Conservation (phyloP, 2,329 filamentous ascomycete genomes). For the Sporothrix inflata region DNA sequence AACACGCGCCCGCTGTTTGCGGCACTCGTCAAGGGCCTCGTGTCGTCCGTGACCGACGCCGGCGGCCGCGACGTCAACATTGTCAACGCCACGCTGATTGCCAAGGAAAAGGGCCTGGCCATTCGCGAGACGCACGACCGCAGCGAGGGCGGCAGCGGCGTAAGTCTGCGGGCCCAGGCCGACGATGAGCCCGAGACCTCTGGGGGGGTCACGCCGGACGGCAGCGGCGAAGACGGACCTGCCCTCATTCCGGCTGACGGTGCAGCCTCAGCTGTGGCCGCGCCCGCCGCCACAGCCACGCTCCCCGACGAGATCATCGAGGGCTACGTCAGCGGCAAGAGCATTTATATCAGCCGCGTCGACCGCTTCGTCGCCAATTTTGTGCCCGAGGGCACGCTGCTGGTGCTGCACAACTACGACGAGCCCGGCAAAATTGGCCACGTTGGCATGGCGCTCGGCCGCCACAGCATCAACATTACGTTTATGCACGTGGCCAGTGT, state of each 20-base stretch:
- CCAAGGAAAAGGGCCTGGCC: conserved; percentile 75
- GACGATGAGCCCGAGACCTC: conserved; percentile 26
- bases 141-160: conserved; percentile 49
- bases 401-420: conserved; percentile 83
- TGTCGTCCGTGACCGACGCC: conserved; percentile 67
- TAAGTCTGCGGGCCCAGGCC: conserved; percentile 63
- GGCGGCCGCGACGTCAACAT: conserved; percentile 76
- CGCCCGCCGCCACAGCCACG: not conserved
- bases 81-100: conserved; percentile 76
- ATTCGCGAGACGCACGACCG: conserved; percentile 73
- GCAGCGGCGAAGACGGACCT: not conserved
- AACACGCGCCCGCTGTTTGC: conserved; percentile 81
- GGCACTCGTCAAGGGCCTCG: conserved; percentile 75
- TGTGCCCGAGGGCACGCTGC: conserved; percentile 69
- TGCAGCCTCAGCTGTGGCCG: not conserved
- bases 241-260: not conserved
- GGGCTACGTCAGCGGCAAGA: conserved; percentile 67
- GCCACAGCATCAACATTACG: conserved; percentile 73
- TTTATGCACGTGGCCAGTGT: conserved; percentile 75
- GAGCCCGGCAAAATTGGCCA: conserved; percentile 80
- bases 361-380: conserved; percentile 76
- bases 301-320: conserved; percentile 55
- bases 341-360: conserved; percentile 70
- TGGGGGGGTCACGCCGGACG: conserved; percentile 28
- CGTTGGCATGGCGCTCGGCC: conserved; percentile 71